These are phyloP conservation scores for Sporothrix globosa DNA, from an alignment of 2,329 filamentous ascomycete genomes.

Conservation along the genomic window DNA sequence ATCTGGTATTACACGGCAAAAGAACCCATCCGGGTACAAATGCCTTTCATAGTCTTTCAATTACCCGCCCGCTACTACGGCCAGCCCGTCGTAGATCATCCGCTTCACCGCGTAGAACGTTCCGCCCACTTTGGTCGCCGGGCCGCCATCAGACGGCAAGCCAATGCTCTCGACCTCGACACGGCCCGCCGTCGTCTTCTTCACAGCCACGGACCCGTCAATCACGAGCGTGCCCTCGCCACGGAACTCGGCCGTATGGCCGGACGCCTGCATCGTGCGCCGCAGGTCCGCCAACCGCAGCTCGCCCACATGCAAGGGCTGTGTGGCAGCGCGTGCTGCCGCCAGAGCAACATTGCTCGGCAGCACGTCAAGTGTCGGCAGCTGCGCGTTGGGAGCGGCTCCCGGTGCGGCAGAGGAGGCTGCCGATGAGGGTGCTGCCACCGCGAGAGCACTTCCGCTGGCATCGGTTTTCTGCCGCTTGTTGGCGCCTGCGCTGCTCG, in stretches of 20 bases:
- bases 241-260: slow-evolving; percentile 87
- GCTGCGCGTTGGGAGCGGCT: slow-evolving; percentile 28
- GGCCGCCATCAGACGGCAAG: slow-evolving; percentile 50
- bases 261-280: slow-evolving; percentile 76
- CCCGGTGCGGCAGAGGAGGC: slow-evolving; percentile 36
- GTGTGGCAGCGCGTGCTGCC: slow-evolving; percentile 74
- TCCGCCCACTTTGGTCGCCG: slow-evolving; percentile 52
- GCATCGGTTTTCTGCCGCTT: slow-evolving; percentile 56
- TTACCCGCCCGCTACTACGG: slow-evolving; percentile 78
- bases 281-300: slow-evolving; percentile 85
- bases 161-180: slow-evolving; percentile 85
- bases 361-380: slow-evolving; percentile 59
- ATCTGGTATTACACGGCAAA: slow-evolving; percentile 18
- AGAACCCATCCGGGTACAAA: not conserved
- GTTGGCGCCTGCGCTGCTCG: slow-evolving; percentile 43
- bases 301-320: slow-evolving; percentile 93
- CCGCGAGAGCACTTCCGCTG: slow-evolving; percentile 1
- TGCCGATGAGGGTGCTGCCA: slow-evolving; percentile 32
- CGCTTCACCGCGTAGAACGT: slow-evolving; percentile 86
- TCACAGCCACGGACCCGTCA: slow-evolving; percentile 83
- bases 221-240: slow-evolving; percentile 91
- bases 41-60: not conserved
- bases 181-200: slow-evolving; percentile 82
- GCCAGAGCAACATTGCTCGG: slow-evolving; percentile 44
- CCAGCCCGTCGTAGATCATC: slow-evolving; percentile 91